Evolutionary conservation across 495 filamentous ascomycete genomes (phyloP), one percentile per base, ranked within the genome.

Genomic region (Baudoinia panamericana): DNA sequence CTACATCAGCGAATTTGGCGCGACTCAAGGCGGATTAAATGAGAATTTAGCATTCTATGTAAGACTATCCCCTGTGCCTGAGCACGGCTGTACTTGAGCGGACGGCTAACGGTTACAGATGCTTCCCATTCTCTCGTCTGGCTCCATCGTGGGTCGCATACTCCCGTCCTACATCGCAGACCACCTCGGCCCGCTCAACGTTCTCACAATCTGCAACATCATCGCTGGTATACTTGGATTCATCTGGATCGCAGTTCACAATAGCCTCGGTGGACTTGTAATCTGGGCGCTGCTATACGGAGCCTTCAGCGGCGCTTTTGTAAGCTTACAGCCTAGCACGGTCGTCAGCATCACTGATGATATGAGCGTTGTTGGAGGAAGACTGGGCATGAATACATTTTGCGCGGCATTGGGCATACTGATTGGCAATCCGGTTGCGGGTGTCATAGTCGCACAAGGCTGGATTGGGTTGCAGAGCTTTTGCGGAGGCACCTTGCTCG

Each of bases 111-210:
- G n/a, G n/a, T n/a, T n/a, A n/a, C n/a, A n/a, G n/a, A n/a, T 68
- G 5, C 51, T 73, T 16, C 48, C 65, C 13, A 60, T 73, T 28
- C 54, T 68, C 30, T 71, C 70, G 36, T 61, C 62, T 2, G 60
- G 56, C 0, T 65, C 64, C 0, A 59, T 66, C 2, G 53, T 67
- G 12, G 69, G 69, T 0, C 63, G 69, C 12, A 55, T 68, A 9
- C 45, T 63, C 0, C 64, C 65, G 0, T 59, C 57, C 10, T 46
- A 68, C 1, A 17, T 69, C 6, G 65, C 63, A 11, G 57, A 67
- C 39, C 46, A 52, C 11, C 50, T 64, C 12, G 63, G 62, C 4
- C 55, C 56, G 0, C 51, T 65, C 10, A 46, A 53, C 27, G 56
- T 63, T 26, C 39, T 66, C 24, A 33, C 58, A 2, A 33, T 47